Evolutionary conservation across 1,284 basidiomycete species (phyloP).

Genomic region (Anthracocystis walkeri): DNA sequence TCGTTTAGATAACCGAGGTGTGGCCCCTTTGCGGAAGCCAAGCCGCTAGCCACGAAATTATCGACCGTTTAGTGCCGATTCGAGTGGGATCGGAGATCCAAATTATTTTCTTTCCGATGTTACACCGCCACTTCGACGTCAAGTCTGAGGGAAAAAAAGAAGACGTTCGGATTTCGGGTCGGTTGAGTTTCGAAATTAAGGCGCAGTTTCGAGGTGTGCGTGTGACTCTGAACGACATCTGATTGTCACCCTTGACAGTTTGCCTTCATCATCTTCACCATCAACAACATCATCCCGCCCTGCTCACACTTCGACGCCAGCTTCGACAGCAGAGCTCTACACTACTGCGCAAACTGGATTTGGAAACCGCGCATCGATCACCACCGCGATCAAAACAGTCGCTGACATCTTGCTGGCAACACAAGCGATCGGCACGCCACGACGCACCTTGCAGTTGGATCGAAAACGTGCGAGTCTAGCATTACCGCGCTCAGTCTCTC

Average conservation of each 20-base stretch:
- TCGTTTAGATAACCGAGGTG: too few species aligned
- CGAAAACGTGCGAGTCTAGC: neutral
- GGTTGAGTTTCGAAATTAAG: conserved; percentile 17
- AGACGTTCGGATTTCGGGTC: conserved; percentile 19
- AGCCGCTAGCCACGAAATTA: too few species aligned
- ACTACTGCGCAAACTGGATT: too few species aligned
- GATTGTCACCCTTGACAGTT: neutral
- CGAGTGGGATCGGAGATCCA: too few species aligned
- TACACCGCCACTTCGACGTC: neutral
- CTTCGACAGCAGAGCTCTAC: neutral
- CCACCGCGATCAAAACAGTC: neutral
- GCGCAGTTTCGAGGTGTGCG: conserved; percentile 26
- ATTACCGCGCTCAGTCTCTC: neutral
- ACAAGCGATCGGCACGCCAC: neutral
- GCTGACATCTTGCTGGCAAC: neutral
- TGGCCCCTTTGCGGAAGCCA: too few species aligned
- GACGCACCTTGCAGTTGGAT: neutral
- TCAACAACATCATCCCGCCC: neutral
- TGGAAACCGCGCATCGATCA: too few species aligned
- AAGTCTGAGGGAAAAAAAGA: neutral
- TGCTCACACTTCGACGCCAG: neutral
- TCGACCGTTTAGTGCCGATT: too few species aligned
- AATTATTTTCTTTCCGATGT: too few species aligned
- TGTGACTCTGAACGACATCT: conserved; percentile 14
- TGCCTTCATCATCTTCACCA: neutral